A percentile compares a stretch with the other conserved stretches of the same genome.
Conservation (phyloP, 1,139 yeast genomes). For the Sugiyamaella sp. region DNA sequence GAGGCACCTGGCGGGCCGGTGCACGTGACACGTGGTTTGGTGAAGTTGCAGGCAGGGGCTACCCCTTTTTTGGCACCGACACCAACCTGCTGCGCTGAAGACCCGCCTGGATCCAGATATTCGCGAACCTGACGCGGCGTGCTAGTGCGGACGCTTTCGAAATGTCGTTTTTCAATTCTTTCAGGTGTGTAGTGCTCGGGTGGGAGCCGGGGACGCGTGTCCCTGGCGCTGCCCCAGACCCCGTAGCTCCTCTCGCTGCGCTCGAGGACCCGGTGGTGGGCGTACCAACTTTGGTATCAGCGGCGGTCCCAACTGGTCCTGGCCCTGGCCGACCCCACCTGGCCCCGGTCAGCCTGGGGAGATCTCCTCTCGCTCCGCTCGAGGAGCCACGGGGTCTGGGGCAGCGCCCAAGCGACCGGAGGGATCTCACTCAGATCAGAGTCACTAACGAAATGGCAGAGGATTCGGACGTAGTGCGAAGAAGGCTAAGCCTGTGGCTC, state of each 20-base stretch:
- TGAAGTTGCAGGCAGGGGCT: too few relatives aligned
- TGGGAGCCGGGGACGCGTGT: too few relatives aligned
- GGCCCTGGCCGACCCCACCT: too few relatives aligned
- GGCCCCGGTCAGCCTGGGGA: not conserved
- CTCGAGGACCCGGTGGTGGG: too few relatives aligned
- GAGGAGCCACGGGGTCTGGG: not conserved
- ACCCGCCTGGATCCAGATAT: too few relatives aligned
- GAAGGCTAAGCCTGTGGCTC: slow-evolving; percentile 42
- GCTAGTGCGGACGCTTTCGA: not conserved
- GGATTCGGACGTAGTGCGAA: slow-evolving; percentile 69
- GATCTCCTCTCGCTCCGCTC: not conserved
- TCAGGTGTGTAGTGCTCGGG: slow-evolving; percentile 42
- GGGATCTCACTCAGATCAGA: not conserved
- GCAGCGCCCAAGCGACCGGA: not conserved
- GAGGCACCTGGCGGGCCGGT: too few relatives aligned
- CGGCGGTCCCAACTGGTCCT: too few relatives aligned
- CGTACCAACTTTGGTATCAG: too few relatives aligned
- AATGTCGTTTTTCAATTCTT: slow-evolving; percentile 52
- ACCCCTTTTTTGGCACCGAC: slow-evolving; percentile 1
- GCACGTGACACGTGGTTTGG: too few relatives aligned
- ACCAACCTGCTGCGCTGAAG: not conserved
- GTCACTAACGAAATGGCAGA: slow-evolving; percentile 38
- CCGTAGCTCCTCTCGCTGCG: not conserved
- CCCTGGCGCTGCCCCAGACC: not conserved
- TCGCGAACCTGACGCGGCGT: not conserved